Conservation (phyloP, 1,139 yeast species). For the Ogataea hybrid region DNA sequence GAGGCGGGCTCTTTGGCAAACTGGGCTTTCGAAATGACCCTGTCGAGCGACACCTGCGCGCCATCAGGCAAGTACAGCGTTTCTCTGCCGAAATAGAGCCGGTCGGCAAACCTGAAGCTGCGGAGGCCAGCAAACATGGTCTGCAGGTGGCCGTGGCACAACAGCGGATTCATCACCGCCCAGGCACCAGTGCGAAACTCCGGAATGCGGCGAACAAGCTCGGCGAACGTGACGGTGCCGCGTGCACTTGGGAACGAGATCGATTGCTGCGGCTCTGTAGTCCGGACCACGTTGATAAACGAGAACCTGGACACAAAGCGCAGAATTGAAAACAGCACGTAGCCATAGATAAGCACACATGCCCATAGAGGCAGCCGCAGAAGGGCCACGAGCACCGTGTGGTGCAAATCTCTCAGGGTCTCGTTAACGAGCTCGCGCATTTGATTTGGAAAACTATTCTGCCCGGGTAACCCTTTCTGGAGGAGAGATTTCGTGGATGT, state of each 20-base stretch:
- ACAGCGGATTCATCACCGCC: slow-evolving; percentile 59
- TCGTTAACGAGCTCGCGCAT: slow-evolving; percentile 1
- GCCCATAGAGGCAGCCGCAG: slow-evolving; percentile 15
- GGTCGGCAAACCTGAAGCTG: slow-evolving; percentile 51
- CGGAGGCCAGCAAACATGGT: slow-evolving; percentile 67
- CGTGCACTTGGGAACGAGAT: slow-evolving; percentile 24
- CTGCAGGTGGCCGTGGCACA: slow-evolving; percentile 76
- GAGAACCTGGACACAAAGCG: slow-evolving; percentile 1
- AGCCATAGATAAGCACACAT: slow-evolving; percentile 4
- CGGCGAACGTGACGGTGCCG: slow-evolving; percentile 19
- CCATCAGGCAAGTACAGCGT: slow-evolving; percentile 61
- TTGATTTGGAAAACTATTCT: slow-evolving; percentile 1
- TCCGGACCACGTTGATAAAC: slow-evolving; percentile 35
- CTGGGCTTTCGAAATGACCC: slow-evolving; percentile 64
- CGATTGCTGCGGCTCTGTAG: slow-evolving; percentile 22
- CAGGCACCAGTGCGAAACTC: slow-evolving; percentile 43
- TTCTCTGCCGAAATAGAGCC: slow-evolving; percentile 76
- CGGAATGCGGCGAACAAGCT: slow-evolving; percentile 37
- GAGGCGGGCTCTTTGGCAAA: slow-evolving; percentile 40
- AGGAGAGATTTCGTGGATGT: slow-evolving; percentile 67
- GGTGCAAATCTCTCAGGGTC: slow-evolving; percentile 11
- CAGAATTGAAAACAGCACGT: not conserved
- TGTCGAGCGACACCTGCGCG: slow-evolving; percentile 75
- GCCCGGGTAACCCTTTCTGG: slow-evolving; percentile 26
- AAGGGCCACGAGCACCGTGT: slow-evolving; percentile 6